Evolutionary conservation across 208 protist species (phyloP).

Genomic region (Spongospora subterranea): DNA sequence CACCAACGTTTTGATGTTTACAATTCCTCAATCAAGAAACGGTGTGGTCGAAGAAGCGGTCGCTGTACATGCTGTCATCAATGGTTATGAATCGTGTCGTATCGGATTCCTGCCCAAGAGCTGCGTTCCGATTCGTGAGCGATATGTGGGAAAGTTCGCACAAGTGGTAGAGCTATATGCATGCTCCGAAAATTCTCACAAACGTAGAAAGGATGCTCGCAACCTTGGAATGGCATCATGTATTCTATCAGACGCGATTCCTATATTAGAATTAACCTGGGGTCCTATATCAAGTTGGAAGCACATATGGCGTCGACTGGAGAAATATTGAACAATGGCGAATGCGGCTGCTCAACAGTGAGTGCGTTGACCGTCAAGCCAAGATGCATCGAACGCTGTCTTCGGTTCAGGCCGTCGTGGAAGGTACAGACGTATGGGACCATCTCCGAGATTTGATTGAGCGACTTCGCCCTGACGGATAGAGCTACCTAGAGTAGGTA

Average conservation of each 20-base stretch:
- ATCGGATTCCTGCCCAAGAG: constrained; percentile 37
- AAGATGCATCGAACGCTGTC: neutral
- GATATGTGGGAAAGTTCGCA: constrained; percentile 26
- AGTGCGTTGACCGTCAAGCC: constrained; percentile 1
- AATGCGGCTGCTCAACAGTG: constrained; percentile 9
- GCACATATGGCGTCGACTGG: constrained; percentile 30
- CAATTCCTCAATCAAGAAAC: neutral
- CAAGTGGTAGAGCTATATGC: constrained; percentile 42
- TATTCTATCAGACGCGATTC: neutral
- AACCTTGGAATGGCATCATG: constrained; percentile 41
- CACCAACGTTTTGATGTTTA: neutral
- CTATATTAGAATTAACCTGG: constrained; percentile 51
- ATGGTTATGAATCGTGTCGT: constrained; percentile 4
- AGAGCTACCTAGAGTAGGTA: no score
- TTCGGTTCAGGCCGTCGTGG: neutral
- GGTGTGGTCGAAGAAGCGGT: constrained; percentile 35
- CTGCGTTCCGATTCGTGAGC: neutral
- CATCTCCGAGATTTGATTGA: constrained; percentile 4
- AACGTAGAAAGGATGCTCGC: constrained; percentile 24
- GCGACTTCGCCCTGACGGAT: neutral
- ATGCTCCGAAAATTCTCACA: constrained; percentile 29
- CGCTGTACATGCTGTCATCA: constrained; percentile 10
- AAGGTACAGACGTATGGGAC: constrained; percentile 1
- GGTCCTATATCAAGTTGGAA: neutral
- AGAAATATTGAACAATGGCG: constrained; percentile 5